Evolutionary conservation across 805 yeast genomes (phyloP).

Genomic region (Sugiyamaella smithiae): DNA sequence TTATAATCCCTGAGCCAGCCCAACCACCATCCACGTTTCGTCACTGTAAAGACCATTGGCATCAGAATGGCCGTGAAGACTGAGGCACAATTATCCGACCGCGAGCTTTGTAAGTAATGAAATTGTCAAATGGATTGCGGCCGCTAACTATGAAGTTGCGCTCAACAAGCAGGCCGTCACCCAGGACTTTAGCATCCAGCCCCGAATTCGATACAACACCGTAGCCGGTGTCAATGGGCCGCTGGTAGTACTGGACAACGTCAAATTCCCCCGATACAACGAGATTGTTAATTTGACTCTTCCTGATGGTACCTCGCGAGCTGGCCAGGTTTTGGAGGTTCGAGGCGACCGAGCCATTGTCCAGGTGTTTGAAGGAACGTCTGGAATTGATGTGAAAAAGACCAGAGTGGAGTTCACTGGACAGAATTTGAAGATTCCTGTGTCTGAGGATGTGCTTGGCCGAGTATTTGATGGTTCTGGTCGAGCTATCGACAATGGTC

Average conservation of each 20-base stretch:
- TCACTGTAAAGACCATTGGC: slow-evolving; percentile 20
- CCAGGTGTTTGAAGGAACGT: slow-evolving; percentile 98
- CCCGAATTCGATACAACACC: slow-evolving; percentile 89
- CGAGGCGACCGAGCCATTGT: slow-evolving; percentile 96
- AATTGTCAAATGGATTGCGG: not conserved
- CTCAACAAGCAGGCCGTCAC: slow-evolving; percentile 89
- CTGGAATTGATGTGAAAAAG: slow-evolving; percentile 97
- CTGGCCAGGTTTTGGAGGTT: slow-evolving; percentile 98
- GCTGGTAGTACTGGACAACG: slow-evolving; percentile 82
- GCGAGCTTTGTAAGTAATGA: not conserved
- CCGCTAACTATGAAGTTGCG: slow-evolving; percentile 40
- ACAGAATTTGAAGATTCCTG: slow-evolving; percentile 86
- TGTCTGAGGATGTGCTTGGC: slow-evolving; percentile 95
- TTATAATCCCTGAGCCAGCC: slow-evolving; percentile 2
- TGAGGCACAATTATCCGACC: slow-evolving; percentile 2
- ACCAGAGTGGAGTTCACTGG: slow-evolving; percentile 98
- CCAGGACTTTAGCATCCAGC: slow-evolving; percentile 86
- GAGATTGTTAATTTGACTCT: slow-evolving; percentile 96
- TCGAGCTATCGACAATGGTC: slow-evolving; percentile 97
- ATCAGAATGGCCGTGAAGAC: slow-evolving; percentile 2
- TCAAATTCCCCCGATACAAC: slow-evolving; percentile 84
- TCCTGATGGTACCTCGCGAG: slow-evolving; percentile 92
- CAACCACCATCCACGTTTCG: slow-evolving; percentile 21
- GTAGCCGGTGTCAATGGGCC: slow-evolving; percentile 99
- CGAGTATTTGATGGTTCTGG: slow-evolving; percentile 99